Base-by-base conservation (phyloP, 129 eudicot genomes). In the Chrysanthemum lavandulifolium region DNA sequence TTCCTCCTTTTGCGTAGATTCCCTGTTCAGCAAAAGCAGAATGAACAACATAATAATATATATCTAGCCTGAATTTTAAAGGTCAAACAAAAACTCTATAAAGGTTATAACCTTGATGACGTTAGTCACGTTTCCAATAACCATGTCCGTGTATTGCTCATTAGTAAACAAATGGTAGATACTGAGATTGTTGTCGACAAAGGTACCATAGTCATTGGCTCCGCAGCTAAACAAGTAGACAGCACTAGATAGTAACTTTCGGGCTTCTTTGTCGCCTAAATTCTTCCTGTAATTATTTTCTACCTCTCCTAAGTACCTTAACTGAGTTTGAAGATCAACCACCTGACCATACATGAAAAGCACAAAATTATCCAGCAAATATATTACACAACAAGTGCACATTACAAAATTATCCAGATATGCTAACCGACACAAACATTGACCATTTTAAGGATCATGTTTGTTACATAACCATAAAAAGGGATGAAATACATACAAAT, bases 161-260 rank as follows among this genome's bases (percentile, higher is more conserved):
- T 43, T 61, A 11, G 81, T 15, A 45, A 69, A 59, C 9, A 76
- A 36, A 36, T 6, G 45, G 45, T 36, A 36, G 45, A 36, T 36
- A 7, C 45, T 36, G 9, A 36, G 45, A 36, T 36, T 36, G 45
- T 36, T 36, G 8, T 7, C 18, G 19, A 78, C 75, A 45, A 71
- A 83, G 73, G 71, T 80, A 6, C 61, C 57, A 55, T 86, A 86
- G 63, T 86, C 88, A 53, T 86, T 86, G 53, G 73, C 73, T 27
- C 91, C 88, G 47, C 80, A 71, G 71, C 91, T 83, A 65, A 86
- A 77, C 78, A 86, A 68, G 84, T 83, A 86, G 25, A 86, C 86
- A 16, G 82, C 91, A 7, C 57, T 78, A 15, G 82, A 76, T 15
- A 80, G 61, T 0, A 60, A 66, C 70, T 2, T 63, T 16, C 55